Evolutionary conservation across 2,329 filamentous ascomycete species (phyloP).

Genomic region (Pseudopithomyces chartarum): DNA sequence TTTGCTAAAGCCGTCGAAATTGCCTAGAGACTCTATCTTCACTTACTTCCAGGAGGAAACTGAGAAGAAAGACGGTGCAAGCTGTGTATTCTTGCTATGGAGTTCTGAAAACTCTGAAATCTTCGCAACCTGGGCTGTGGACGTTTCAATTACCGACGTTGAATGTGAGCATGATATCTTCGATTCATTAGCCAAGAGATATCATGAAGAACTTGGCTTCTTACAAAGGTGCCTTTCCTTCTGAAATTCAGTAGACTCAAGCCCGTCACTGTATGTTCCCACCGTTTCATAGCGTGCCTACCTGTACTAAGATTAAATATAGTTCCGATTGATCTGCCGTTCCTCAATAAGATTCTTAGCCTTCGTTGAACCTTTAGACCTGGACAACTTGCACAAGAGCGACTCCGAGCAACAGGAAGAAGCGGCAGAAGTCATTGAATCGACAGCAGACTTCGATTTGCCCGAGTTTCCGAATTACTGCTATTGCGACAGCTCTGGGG

Average conservation of each 20-base stretch:
- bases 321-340: constrained; percentile 1
- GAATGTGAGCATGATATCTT: neutral
- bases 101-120: neutral
- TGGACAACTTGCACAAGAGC: neutral
- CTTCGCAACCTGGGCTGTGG: neutral
- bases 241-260: neutral
- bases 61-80: neutral
- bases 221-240: constrained; percentile 1
- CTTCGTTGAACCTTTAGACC: constrained; percentile 4
- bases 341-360: constrained; percentile 1
- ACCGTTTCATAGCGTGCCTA: neutral
- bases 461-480: neutral
- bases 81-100: constrained; percentile 4
- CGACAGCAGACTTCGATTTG: neutral
- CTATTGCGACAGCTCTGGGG: neutral
- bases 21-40: no score
- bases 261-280: neutral
- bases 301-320: neutral
- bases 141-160: neutral
- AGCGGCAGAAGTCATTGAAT: neutral
- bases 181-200: neutral
- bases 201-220: neutral
- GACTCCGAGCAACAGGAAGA: neutral
- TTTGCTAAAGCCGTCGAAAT: no score
- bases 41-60: constrained; percentile 2